phyloP scores from a whole-genome alignment of 2,329 filamentous ascomycete species.

The Cladophialophora immunda region DNA sequence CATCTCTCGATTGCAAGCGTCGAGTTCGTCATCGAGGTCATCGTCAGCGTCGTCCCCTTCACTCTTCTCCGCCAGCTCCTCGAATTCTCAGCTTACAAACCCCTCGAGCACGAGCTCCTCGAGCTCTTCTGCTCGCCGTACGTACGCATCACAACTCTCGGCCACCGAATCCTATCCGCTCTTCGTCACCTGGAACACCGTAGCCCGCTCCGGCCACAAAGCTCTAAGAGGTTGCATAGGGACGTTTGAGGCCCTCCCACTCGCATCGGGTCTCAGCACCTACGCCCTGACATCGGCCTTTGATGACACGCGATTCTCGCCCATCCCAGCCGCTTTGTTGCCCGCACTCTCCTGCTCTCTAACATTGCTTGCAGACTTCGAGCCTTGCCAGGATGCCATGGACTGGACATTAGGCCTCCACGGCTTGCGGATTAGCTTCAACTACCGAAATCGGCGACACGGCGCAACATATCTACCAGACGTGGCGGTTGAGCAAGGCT shows the following conservation, averaged over 20 bases:
- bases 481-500: constrained; percentile 90
- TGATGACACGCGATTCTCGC: constrained; percentile 69
- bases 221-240: constrained; percentile 92
- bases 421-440: constrained; percentile 86
- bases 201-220: constrained; percentile 68
- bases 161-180: constrained; percentile 69
- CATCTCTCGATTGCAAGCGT: constrained; percentile 42
- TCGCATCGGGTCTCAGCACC: constrained; percentile 75
- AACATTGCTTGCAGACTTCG: constrained; percentile 86
- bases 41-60: constrained; percentile 50
- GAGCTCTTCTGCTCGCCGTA: constrained; percentile 53
- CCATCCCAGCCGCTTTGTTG: constrained; percentile 62
- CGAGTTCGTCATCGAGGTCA: constrained; percentile 42
- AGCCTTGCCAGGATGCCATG: constrained; percentile 74
- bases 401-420: constrained; percentile 90
- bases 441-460: constrained; percentile 69
- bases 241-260: constrained; percentile 82
- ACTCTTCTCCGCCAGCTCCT: constrained; percentile 55
- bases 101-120: constrained; percentile 60
- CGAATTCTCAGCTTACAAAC: constrained; percentile 51
- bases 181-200: constrained; percentile 93
- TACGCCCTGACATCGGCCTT: constrained; percentile 85
- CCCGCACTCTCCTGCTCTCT: constrained; percentile 65
- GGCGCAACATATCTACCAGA: constrained; percentile 92
- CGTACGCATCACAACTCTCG: constrained; percentile 47